Conservation (phyloP, 345 rosid species). For the Balakata baccata region DNA sequence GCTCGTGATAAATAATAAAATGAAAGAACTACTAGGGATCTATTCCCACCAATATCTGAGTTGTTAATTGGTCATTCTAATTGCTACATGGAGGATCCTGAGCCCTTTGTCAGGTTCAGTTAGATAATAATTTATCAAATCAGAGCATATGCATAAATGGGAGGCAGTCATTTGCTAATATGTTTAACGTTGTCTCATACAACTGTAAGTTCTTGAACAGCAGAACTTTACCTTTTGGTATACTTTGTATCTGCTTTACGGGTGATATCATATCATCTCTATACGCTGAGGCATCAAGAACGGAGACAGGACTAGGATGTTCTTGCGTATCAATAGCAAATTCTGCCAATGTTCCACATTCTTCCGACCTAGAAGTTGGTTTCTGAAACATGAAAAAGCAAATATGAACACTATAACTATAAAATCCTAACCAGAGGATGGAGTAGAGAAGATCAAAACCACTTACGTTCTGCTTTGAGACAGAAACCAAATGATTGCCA, state of each 20-base stretch:
- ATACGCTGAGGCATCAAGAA: constrained; percentile 57
- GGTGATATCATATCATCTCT: constrained; percentile 64
- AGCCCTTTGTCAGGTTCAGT: no score
- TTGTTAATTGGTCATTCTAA: no score
- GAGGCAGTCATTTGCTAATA: no score
- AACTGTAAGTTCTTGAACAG: neutral
- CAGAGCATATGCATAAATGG: no score
- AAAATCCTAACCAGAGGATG: constrained; percentile 11
- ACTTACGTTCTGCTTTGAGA: constrained; percentile 51
- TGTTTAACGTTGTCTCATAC: no score
- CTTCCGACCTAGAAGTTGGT: constrained; percentile 42
- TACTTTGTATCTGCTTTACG: constrained; percentile 39
- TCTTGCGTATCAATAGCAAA: constrained; percentile 47
- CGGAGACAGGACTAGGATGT: constrained; percentile 87
- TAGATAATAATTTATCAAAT: no score
- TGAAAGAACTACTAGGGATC: no score
- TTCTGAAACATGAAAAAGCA: constrained; percentile 38
- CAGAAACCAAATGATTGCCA: constrained; percentile 37
- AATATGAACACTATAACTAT: constrained; percentile 11
- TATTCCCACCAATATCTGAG: no score
- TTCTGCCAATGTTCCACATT: constrained; percentile 46
- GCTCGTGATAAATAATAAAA: no score
- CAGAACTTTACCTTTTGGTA: constrained; percentile 39
- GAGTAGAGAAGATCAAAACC: constrained; percentile 12
- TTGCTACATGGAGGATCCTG: no score